Base-by-base conservation (phyloP, 352 stramenopile species). In the Plasmopara halstedii region DNA sequence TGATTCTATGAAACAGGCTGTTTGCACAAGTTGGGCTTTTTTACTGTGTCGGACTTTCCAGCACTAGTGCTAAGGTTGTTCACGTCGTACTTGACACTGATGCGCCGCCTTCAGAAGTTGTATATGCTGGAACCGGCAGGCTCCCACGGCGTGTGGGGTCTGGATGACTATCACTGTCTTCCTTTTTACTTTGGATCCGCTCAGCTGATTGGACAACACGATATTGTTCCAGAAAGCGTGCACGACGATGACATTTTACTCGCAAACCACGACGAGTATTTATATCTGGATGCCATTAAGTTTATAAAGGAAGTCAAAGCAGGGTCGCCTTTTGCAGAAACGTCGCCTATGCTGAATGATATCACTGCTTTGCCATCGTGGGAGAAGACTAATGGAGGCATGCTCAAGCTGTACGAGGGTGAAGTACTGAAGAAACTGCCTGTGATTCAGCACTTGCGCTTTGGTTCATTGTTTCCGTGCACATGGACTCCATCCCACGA, bases 81-180 rank as follows among this genome's bases (percentile, higher is more conserved):
- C 48, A 50, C 79, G 49, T 70, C 87, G 14, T 99, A 99, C 63
- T 62, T 99, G 31, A 71, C 88, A 43, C 65, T 98, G 21, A 97
- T 96, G 64, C 74, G 94, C 23, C 78, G 85, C 6, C 67, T 99
- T 18, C 95, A 99, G 69, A 96, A 83, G 64, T 72, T 91, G 31
- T 99, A 99, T 70, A 95, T 97, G 80, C 77, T 99, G 8, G 97
- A 99, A 70, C 96, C 97, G 7, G 97, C 97, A 17, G 97, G 97
- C n/a, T 97, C 83, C 17, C 96, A 99, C 64, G 97, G 97, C 26
- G 95, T 99, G 19, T 99, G 97, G 96, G 95, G 93, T 18, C 76
- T 99, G 32, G 97, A 99, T 61, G 96, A 99, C 73, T 99, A 99
- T 68, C 95, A 99, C 54, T 98, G 96, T 58, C 72, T 99, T 23